These are phyloP conservation scores for Brassica nigra DNA, from an alignment of 345 rosid species.

Conservation along the genomic window DNA sequence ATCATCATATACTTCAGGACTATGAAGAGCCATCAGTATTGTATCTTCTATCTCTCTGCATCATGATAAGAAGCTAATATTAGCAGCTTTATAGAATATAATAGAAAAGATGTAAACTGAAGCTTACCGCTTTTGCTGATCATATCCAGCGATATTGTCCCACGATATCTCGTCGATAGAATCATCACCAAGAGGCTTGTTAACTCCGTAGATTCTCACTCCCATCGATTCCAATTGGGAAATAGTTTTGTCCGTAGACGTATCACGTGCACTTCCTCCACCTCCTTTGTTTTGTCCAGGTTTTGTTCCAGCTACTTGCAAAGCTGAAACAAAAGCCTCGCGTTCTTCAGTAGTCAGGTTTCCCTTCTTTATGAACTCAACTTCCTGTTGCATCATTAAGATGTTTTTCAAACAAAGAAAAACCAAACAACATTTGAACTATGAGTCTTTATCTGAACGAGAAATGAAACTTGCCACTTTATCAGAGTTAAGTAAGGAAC, in stretches of 20 bases:
- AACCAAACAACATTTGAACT: not conserved
- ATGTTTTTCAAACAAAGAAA: not conserved
- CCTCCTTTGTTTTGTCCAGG: slow-evolving; percentile 46
- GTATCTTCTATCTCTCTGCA: slow-evolving; percentile 95
- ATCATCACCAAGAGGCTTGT: slow-evolving; percentile 50
- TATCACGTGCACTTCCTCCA: slow-evolving; percentile 43
- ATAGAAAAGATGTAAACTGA: slow-evolving; percentile 4
- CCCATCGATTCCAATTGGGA: slow-evolving; percentile 78
- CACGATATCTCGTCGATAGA: slow-evolving; percentile 63
- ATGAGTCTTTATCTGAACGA: slow-evolving; percentile 2
- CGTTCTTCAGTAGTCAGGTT: slow-evolving; percentile 72
- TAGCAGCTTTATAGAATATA: not conserved
- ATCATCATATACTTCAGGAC: slow-evolving; percentile 87
- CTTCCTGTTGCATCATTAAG: slow-evolving; percentile 39
- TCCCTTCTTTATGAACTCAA: slow-evolving; percentile 84
- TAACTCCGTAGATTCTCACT: slow-evolving; percentile 76
- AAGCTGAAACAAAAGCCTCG: slow-evolving; percentile 82
- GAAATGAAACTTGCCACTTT: slow-evolving; percentile 57
- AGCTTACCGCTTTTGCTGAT: slow-evolving; percentile 66
- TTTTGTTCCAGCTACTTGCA: slow-evolving; percentile 64
- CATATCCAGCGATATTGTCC: slow-evolving; percentile 92
- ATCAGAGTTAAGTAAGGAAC: slow-evolving; percentile 72
- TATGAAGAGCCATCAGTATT: slow-evolving; percentile 74
- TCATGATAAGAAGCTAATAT: slow-evolving; percentile 16
- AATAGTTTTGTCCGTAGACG: slow-evolving; percentile 56